Base-by-base conservation (phyloP, 805 yeast genomes). In the Yarrowia porcina region DNA sequence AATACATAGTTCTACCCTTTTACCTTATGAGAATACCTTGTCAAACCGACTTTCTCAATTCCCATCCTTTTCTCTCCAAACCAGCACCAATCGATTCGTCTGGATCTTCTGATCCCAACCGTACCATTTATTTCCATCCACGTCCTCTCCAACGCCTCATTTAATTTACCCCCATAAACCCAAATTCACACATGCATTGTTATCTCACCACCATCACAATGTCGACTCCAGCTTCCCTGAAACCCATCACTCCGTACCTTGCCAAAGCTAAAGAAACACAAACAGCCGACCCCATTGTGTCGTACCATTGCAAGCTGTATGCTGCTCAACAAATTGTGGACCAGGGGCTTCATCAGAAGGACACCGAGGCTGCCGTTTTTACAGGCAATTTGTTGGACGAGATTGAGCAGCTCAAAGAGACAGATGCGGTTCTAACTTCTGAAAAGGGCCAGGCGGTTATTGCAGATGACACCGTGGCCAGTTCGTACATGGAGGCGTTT, bases 241-340 rank as follows among this genome's bases (percentile, higher is more conserved):
- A 69, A 61, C 68, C 66, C 30, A 67, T 71, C 12, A 66, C 65
- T 66, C 70, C 72, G 9, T 42, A 68, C 30, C 64, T 73, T 13
- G 66, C 69, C 8, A 49, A 70, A 28, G 66, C 68, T 20, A 73
- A 71, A 10, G 96, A 90, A 67, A 69, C 89, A 41, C 77, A 74
- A 18, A 64, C 68, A 0, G 80, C 78, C 10, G 87, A 89, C 65
- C 91, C 96, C 0, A 75, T 86, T 11, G 81, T 90, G 28, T 78
- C 93, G 5, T 90, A 89, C 73, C 88, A 82, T 73, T 88, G 94
- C 73, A 80, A 78, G 65, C 71, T 87, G 56, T 86, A 87, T 70
- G 89, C 91, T 0, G 86, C 89, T 2, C 93, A 92, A 72, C 78
- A 83, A 68, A 85, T 93, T 3, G 75, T 93, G 20, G 78, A 79